phyloP scores from a whole-genome alignment of 192 early-diverging fungal genomes.

The Coemansia sp. region DNA sequence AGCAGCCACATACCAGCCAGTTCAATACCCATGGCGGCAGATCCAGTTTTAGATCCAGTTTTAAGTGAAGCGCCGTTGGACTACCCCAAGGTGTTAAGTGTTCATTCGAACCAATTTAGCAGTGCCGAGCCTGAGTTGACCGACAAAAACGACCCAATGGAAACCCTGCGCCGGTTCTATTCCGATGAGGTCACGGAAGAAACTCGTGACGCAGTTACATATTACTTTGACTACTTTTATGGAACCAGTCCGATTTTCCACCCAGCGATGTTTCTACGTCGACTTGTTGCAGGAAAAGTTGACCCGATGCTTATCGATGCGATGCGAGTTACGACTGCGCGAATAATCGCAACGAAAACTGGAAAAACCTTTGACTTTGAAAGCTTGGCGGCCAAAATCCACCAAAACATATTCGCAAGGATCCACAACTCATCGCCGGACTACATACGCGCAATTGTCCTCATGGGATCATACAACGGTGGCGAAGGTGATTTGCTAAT shows the following conservation, averaged over 20 bases:
- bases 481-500: conserved; percentile 45
- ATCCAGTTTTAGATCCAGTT: neutral
- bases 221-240: conserved; percentile 53
- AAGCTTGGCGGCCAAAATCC: conserved; percentile 19
- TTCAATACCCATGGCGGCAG: neutral
- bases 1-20: neutral
- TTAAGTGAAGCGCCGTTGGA: neutral
- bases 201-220: conserved; percentile 35
- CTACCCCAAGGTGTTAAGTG: neutral
- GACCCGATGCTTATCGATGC: conserved; percentile 38
- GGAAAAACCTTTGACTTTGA: conserved; percentile 37
- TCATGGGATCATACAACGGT: conserved; percentile 39
- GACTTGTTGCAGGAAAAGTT: conserved; percentile 40
- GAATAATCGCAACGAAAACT: conserved; percentile 34
- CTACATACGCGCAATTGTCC: conserved; percentile 36
- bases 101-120: neutral
- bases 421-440: conserved; percentile 30
- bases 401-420: conserved; percentile 23
- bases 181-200: conserved; percentile 42
- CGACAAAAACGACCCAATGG: neutral
- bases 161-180: conserved; percentile 40
- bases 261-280: conserved; percentile 36
- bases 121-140: neutral
- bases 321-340: conserved; percentile 39
- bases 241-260: conserved; percentile 49